phyloP scores from a whole-genome alignment of 116 monocot species.

The Dioscorea cayenensis region DNA sequence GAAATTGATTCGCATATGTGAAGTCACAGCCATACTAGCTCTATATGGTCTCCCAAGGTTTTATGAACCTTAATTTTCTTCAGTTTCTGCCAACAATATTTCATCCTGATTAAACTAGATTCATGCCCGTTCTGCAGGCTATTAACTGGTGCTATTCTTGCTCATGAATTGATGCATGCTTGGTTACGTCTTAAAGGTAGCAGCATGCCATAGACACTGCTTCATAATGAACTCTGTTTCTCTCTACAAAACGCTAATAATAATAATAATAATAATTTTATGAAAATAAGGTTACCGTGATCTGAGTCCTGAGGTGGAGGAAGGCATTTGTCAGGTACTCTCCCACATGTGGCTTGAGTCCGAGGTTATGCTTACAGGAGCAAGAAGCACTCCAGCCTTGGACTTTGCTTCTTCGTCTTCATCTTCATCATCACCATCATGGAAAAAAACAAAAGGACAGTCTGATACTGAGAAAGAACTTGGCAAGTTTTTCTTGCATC shows the following conservation, averaged over 20 bases:
- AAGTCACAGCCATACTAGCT: constrained; percentile 94
- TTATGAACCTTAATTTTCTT: background rate
- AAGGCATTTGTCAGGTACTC: constrained; percentile 90
- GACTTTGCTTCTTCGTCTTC: constrained; percentile 22
- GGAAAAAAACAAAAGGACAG: constrained; percentile 51
- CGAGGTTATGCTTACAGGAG: constrained; percentile 45
- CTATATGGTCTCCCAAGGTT: constrained; percentile 95
- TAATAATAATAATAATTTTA: no score
- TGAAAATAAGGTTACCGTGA: constrained; percentile 60
- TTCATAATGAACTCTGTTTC: no score
- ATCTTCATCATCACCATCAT: constrained; percentile 33
- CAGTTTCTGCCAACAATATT: background rate
- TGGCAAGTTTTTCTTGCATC: constrained; percentile 89
- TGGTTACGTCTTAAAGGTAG: constrained; percentile 94
- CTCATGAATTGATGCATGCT: constrained; percentile 96
- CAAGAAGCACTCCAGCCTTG: constrained; percentile 22
- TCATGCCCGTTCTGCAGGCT: constrained; percentile 39
- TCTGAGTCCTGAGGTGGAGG: constrained; percentile 83
- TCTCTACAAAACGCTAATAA: no score
- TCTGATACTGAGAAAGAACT: constrained; percentile 84
- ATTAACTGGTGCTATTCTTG: constrained; percentile 89
- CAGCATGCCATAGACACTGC: background rate
- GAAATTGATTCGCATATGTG: constrained; percentile 72
- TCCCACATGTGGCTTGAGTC: constrained; percentile 97
- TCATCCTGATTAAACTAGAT: background rate